Conservation (phyloP, 2,329 filamentous ascomycete species). For the Venturia carpophila region DNA sequence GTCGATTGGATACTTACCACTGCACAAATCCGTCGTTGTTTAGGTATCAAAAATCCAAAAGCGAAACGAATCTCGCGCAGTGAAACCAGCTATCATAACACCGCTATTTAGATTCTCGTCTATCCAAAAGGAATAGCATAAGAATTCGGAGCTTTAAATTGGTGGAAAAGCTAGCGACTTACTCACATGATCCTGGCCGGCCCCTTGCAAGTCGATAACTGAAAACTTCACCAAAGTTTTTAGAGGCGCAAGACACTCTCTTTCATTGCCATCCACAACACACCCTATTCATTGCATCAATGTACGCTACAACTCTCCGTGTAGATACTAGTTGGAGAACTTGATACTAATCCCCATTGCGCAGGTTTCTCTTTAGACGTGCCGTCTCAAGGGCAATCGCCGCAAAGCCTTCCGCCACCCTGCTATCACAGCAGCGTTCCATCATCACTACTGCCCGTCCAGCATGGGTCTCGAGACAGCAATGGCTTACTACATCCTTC, state of each 20-base stretch:
- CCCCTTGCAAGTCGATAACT: too few relatives aligned
- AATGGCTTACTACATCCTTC: conserved; percentile 33
- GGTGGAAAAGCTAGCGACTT: neutral
- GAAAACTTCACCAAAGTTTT: neutral
- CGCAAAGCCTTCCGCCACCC: conserved; percentile 35
- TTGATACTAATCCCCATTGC: conserved; percentile 8
- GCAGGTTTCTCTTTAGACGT: conserved; percentile 53
- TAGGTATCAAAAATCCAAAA: neutral
- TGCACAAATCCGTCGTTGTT: neutral
- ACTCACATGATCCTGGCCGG: neutral
- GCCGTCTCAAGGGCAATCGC: conserved; percentile 48
- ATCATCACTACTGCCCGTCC: conserved; percentile 34
- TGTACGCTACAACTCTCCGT: neutral
- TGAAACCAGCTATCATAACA: too few relatives aligned
- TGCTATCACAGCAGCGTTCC: conserved; percentile 36
- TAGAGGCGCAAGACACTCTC: neutral
- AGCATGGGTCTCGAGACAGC: conserved; percentile 31
- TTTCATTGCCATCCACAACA: neutral
- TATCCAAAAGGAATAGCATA: too few relatives aligned
- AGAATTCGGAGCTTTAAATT: too few relatives aligned
- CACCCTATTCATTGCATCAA: neutral
- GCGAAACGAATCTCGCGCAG: too few relatives aligned
- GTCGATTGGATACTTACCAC: too few relatives aligned
- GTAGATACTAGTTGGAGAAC: neutral
- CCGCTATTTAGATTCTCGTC: too few relatives aligned